Conservation (phyloP, 768 basidiomycete species). For the Termitomyces bulborhizus region DNA sequence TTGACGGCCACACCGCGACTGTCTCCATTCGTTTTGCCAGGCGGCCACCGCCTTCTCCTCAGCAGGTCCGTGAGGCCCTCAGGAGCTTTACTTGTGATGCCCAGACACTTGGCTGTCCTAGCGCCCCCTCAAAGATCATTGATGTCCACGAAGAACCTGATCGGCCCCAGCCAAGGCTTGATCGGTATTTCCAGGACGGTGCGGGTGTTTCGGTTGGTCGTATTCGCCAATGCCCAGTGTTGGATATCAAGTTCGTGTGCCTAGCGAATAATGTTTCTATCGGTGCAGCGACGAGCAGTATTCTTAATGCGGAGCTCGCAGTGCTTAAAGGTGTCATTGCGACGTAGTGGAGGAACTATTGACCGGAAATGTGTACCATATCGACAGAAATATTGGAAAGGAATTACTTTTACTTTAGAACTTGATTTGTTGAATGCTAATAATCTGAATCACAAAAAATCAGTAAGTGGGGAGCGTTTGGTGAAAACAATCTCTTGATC, state of each 20-base stretch:
- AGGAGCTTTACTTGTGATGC: constrained; percentile 69
- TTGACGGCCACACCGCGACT: constrained; percentile 92
- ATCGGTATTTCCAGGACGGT: constrained; percentile 85
- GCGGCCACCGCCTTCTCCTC: constrained; percentile 77
- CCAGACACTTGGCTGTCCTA: constrained; percentile 71
- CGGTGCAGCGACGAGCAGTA: constrained; percentile 93
- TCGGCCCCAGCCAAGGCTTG: constrained; percentile 89
- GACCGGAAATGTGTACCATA: neutral
- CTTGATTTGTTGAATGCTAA: neutral
- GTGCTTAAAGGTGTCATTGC: constrained; percentile 53
- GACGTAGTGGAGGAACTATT: neutral
- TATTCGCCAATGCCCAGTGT: constrained; percentile 82
- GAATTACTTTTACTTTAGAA: neutral
- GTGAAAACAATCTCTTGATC: no score
- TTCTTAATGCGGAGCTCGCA: constrained; percentile 98
- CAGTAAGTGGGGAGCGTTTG: neutral
- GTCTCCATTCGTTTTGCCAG: constrained; percentile 81
- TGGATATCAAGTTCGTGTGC: constrained; percentile 95
- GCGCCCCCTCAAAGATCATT: constrained; percentile 78
- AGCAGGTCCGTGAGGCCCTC: constrained; percentile 83
- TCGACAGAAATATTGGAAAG: neutral
- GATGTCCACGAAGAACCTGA: constrained; percentile 92
- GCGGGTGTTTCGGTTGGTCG: constrained; percentile 89
- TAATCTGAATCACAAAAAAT: neutral
- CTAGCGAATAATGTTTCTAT: constrained; percentile 91